A percentile compares a stretch with the other conserved stretches of the same genome.
Evolutionary conservation across 2,329 filamentous ascomycete species (phyloP).

Genomic region (Sarocladium brachiariae): DNA sequence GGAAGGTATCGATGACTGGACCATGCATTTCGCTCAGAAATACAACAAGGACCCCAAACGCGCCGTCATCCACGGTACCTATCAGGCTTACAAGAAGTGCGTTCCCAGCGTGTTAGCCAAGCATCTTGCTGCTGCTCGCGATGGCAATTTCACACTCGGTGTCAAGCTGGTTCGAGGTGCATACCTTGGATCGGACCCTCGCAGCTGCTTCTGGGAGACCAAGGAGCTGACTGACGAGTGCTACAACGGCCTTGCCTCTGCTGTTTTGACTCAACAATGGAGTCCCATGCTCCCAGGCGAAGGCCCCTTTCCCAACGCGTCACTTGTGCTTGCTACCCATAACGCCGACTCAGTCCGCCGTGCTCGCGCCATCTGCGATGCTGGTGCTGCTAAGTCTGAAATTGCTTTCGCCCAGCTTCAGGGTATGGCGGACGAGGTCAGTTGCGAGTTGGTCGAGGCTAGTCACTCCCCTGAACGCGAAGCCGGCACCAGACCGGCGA

Average conservation of each 20-base stretch:
- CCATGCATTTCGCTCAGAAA: slow-evolving; percentile 64
- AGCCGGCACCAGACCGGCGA: slow-evolving; percentile 21
- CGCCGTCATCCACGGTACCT: slow-evolving; percentile 73
- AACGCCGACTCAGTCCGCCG: slow-evolving; percentile 65
- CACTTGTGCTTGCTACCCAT: slow-evolving; percentile 73
- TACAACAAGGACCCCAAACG: slow-evolving; percentile 61
- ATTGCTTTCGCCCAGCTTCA: slow-evolving; percentile 63
- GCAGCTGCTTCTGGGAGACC: slow-evolving; percentile 63
- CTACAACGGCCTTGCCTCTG: slow-evolving; percentile 66
- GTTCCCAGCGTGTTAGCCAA: slow-evolving; percentile 47
- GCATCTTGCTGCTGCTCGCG: slow-evolving; percentile 53
- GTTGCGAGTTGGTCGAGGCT: slow-evolving; percentile 49
- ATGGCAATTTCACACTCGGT: slow-evolving; percentile 59
- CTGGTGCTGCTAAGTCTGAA: slow-evolving; percentile 31
- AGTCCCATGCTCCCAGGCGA: slow-evolving; percentile 26
- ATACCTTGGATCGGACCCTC: slow-evolving; percentile 63
- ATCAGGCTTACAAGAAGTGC: slow-evolving; percentile 69
- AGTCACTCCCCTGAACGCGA: slow-evolving; percentile 22
- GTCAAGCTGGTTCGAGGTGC: slow-evolving; percentile 72
- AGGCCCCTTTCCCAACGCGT: slow-evolving; percentile 47
- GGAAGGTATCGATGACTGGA: slow-evolving; percentile 74
- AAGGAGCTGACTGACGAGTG: slow-evolving; percentile 63
- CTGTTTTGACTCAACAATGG: slow-evolving; percentile 54
- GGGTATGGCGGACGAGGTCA: slow-evolving; percentile 94
- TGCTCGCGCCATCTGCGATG: slow-evolving; percentile 45